Base-by-base conservation (phyloP, 176 grass and related monocot species). In the Puccinellia tenuiflora region DNA sequence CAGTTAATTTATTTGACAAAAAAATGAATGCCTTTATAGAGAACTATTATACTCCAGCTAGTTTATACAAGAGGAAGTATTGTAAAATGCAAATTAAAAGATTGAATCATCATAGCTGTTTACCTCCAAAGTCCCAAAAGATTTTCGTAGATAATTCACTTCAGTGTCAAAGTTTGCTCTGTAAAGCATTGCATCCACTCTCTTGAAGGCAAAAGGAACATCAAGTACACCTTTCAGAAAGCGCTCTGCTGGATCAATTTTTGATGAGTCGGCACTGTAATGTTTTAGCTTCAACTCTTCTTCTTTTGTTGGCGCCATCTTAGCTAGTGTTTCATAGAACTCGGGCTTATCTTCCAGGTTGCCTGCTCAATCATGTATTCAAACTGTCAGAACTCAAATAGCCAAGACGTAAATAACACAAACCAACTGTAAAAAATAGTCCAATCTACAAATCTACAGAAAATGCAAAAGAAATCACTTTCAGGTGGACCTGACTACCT, bases 201-300 rank as follows among this genome's bases (percentile, higher is more conserved):
- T 93, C 73, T 97, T 85, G 77, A 96, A 92, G 51, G 94, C 81
- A 88, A 96, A 93, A 79, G 91, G 91, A 79, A 96, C 88, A 85
- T 80, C 78, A 39, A 96, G 86, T 28, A 93, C 26, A 22, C 64
- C 68, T 86, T 91, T 96, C 43, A 96, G 73, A 91, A 96, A 96
- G 67, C 66, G 42, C 75, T 96, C 94, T 5, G 88, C 94, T 77
- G 73, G 77, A 87, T 89, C 89, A 83, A 96, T 79, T 74, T 82
- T 93, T 79, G 86, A 75, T 67, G 86, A 52, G 55, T 96, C 91
- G 9, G 78, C 88, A 52, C 47, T 93, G 62, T 93, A 87, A 56
- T 62, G 57, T 84, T 66, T 86, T 37, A 96, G 75, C 83, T 80
- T 87, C 51, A 91, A 50, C 34, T 93, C 86, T 80, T 96, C 94